A percentile compares a stretch with the other conserved stretches of the same genome.
phyloP scores from a whole-genome alignment of 2,329 filamentous ascomycete genomes.

The Tolypocladium amazonense region DNA sequence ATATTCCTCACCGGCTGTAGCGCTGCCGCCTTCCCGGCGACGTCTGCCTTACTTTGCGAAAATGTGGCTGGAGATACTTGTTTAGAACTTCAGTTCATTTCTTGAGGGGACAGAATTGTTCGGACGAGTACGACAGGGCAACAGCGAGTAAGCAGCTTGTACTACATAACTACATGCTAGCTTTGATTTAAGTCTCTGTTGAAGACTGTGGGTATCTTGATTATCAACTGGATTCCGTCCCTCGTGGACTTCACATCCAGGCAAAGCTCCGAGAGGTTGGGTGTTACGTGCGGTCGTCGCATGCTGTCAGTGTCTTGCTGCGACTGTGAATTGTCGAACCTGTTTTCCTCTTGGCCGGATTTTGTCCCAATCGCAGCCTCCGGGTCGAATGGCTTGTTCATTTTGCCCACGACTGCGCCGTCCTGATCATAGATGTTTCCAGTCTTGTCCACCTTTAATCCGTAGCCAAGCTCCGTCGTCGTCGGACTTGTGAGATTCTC shows the following conservation, averaged over 20 bases:
- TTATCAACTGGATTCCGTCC: constrained; percentile 46
- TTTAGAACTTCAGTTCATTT: too few relatives aligned
- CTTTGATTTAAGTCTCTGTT: constrained; percentile 16
- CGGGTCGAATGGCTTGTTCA: constrained; percentile 25
- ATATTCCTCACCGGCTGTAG: neutral
- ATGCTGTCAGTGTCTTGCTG: constrained; percentile 22
- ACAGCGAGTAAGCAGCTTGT: neutral
- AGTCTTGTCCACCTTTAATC: constrained; percentile 43
- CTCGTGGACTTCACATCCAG: constrained; percentile 47
- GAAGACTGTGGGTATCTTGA: constrained; percentile 47
- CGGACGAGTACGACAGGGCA: neutral
- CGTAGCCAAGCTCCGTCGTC: constrained; percentile 39
- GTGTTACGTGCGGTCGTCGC: constrained; percentile 22
- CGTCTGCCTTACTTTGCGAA: too few relatives aligned
- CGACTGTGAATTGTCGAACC: neutral
- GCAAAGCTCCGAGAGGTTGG: constrained; percentile 42
- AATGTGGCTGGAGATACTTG: too few relatives aligned
- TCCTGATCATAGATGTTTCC: constrained; percentile 48
- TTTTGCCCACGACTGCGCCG: constrained; percentile 50
- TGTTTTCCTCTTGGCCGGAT: neutral
- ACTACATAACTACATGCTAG: neutral
- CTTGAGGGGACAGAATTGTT: neutral
- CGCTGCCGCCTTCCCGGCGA: too few relatives aligned
- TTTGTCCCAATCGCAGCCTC: neutral
- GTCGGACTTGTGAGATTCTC: constrained; percentile 43